Conservation (phyloP, 73 alveolate genomes). For the Tetrahymena malaccensis region DNA sequence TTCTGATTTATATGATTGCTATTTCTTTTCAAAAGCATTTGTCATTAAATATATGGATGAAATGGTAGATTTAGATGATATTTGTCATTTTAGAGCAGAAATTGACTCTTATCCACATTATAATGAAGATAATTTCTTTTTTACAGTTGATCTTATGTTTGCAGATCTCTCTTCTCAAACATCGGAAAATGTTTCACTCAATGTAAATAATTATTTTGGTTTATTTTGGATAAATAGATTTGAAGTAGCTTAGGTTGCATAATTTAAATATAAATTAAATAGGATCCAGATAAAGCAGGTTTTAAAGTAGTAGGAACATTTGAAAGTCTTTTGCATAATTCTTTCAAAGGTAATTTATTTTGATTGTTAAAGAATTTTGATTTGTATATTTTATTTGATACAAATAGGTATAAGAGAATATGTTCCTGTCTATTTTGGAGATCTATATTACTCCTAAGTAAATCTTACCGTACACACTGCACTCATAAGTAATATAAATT, state of each 20-base stretch:
- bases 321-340: neutral
- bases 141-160: neutral
- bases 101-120: neutral
- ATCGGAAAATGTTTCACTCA: neutral
- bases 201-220: neutral
- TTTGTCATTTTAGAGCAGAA: neutral
- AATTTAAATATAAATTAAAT: neutral
- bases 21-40: neutral
- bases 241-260: neutral
- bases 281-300: neutral
- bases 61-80: neutral
- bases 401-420: neutral
- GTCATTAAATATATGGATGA: neutral
- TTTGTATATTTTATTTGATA: neutral
- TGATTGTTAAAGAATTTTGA: neutral
- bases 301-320: neutral
- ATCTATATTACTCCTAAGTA: neutral
- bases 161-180: neutral
- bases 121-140: neutral
- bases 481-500: neutral
- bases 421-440: neutral
- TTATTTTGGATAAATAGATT: too few species aligned
- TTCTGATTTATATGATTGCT: neutral
- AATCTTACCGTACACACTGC: neutral
- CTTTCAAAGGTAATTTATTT: neutral